Percentiles rank a stretch among this genome's conserved stretches.
Conservation (phyloP, 2,329 filamentous ascomycete species). For the Colletotrichum scovillei region DNA sequence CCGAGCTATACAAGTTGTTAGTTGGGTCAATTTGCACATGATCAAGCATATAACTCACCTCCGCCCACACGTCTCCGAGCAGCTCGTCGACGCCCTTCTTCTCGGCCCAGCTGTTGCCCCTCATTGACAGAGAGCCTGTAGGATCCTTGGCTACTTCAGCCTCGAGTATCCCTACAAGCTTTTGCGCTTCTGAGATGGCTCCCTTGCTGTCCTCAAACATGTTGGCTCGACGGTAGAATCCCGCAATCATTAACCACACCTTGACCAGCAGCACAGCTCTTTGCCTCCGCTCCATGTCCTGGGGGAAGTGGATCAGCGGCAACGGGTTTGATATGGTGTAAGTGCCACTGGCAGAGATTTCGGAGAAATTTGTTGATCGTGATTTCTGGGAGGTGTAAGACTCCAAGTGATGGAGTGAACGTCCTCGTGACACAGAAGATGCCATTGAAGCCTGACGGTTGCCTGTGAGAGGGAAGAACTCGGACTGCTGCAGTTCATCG, state of each 20-base stretch:
- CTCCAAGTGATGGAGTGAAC: slow-evolving; percentile 57
- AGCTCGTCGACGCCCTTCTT: slow-evolving; percentile 85
- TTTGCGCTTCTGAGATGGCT: slow-evolving; percentile 84
- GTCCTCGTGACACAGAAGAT: slow-evolving; percentile 56
- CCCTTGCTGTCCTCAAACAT: slow-evolving; percentile 84
- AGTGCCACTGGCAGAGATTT: slow-evolving; percentile 51
- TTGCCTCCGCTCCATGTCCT: slow-evolving; percentile 62
- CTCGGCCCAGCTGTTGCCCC: slow-evolving; percentile 79
- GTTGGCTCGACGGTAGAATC: slow-evolving; percentile 85
- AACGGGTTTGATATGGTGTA: slow-evolving; percentile 60
- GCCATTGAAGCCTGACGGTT: slow-evolving; percentile 52
- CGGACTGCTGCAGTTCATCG: slow-evolving; percentile 53
- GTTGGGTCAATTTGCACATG: slow-evolving; percentile 24
- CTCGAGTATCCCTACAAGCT: slow-evolving; percentile 79
- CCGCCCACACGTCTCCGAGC: slow-evolving; percentile 84
- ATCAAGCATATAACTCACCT: slow-evolving; percentile 65
- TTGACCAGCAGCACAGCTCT: slow-evolving; percentile 71
- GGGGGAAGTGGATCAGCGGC: slow-evolving; percentile 65
- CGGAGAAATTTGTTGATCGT: slow-evolving; percentile 53
- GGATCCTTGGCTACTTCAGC: slow-evolving; percentile 71
- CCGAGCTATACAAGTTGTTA: slow-evolving; percentile 67
- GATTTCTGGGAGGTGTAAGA: slow-evolving; percentile 57
- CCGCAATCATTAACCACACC: slow-evolving; percentile 91
- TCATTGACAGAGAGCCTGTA: slow-evolving; percentile 71
- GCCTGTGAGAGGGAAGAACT: slow-evolving; percentile 57